Percentiles rank a stretch among this genome's conserved stretches.
Evolutionary conservation across 2,329 filamentous ascomycete species (phyloP).

Genomic region (Ilyonectria sp.): DNA sequence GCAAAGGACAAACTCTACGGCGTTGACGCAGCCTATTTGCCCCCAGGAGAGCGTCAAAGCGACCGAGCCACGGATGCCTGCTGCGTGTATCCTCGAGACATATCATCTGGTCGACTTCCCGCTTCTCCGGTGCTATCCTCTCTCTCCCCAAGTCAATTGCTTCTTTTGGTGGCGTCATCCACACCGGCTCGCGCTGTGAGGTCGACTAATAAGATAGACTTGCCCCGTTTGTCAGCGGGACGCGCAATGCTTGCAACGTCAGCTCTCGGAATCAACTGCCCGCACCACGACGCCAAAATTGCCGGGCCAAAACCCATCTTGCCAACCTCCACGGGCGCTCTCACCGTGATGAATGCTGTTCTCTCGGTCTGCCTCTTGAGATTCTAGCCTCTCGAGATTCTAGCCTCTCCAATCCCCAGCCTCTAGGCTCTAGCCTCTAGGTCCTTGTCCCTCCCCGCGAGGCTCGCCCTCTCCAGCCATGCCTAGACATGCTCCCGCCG

Average conservation of each 20-base stretch:
- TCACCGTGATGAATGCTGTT: slow-evolving; percentile 16
- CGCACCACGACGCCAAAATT: slow-evolving; percentile 15
- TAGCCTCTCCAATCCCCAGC: not conserved
- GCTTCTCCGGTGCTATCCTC: not conserved
- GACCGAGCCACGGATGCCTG: not conserved
- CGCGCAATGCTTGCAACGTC: slow-evolving; percentile 56
- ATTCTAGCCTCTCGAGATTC: not conserved
- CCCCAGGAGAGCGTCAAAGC: not conserved
- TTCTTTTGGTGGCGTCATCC: slow-evolving; percentile 40
- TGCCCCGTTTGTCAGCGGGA: slow-evolving; percentile 50
- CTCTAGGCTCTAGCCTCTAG: not conserved
- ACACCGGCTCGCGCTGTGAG: slow-evolving; percentile 20
- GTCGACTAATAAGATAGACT: slow-evolving; percentile 36
- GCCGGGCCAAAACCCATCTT: slow-evolving; percentile 19
- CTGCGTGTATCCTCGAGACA: not conserved
- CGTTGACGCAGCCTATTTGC: slow-evolving; percentile 12
- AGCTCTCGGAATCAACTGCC: slow-evolving; percentile 35
- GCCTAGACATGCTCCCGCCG: slow-evolving; percentile 47
- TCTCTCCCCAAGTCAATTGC: slow-evolving; percentile 2
- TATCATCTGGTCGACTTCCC: not conserved
- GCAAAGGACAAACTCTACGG: slow-evolving; percentile 6
- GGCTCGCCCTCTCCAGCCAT: slow-evolving; percentile 37
- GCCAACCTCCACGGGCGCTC: not conserved
- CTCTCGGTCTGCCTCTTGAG: slow-evolving; percentile 1
- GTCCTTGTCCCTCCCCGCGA: slow-evolving; percentile 18